Percentiles rank a stretch among this genome's conserved stretches.
Evolutionary conservation across 1,284 basidiomycete species (phyloP).

Genomic region (Anthracocystis panici-leucophaei): DNA sequence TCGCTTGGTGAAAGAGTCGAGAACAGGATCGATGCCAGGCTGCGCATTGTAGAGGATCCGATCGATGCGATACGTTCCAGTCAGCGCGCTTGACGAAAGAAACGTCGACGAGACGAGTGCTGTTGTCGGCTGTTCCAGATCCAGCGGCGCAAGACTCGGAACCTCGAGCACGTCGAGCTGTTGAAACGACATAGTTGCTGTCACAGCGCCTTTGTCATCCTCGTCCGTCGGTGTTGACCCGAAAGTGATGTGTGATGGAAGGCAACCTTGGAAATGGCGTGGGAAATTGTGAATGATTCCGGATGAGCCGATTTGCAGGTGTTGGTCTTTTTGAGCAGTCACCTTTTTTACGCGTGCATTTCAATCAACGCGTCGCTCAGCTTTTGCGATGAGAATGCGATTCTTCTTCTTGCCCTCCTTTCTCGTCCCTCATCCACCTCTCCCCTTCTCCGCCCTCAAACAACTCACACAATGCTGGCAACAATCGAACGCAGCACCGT

Average conservation of each 20-base stretch:
- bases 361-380: constrained; percentile 39
- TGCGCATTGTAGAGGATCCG: not conserved
- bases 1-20: constrained; percentile 25
- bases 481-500: constrained; percentile 23
- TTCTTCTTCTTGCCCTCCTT: constrained; percentile 4
- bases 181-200: constrained; percentile 31
- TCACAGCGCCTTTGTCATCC: not conserved
- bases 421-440: not conserved
- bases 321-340: constrained; percentile 27
- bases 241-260: not conserved
- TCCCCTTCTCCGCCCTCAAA: not conserved
- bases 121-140: constrained; percentile 14
- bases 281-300: constrained; percentile 10
- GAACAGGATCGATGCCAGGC: constrained; percentile 24
- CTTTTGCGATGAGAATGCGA: not conserved
- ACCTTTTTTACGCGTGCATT: constrained; percentile 19
- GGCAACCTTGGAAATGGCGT: not conserved
- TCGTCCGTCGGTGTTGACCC: not conserved
- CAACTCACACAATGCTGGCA: constrained; percentile 22
- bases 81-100: constrained; percentile 6
- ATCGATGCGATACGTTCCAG: constrained; percentile 2
- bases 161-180: constrained; percentile 27
- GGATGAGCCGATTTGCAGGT: constrained; percentile 16
- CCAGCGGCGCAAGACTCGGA: constrained; percentile 21
- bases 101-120: constrained; percentile 37